Evolutionary conservation across 495 filamentous ascomycete species (phyloP).

Genomic region (Xylaria palmicola): DNA sequence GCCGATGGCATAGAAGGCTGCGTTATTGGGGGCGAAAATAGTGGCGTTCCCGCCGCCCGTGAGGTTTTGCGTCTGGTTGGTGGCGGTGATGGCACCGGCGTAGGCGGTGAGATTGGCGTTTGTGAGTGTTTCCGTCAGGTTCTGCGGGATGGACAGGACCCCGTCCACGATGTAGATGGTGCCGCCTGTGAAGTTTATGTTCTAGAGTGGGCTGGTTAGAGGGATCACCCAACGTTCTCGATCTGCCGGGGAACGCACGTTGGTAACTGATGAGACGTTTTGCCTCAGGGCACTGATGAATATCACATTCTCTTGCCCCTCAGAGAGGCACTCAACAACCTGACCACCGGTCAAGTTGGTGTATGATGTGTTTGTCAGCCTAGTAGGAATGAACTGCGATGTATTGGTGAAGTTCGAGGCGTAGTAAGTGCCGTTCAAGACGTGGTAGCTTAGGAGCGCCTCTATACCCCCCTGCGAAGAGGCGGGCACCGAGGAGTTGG

Average conservation of each 20-base stretch:
- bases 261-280: constrained; percentile 34
- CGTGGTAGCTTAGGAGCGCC: constrained; percentile 63
- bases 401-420: constrained; percentile 42
- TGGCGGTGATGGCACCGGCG: constrained; percentile 52
- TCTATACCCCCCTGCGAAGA: constrained; percentile 39
- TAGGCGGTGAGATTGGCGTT: constrained; percentile 55
- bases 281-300: constrained; percentile 40
- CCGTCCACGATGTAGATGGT: constrained; percentile 65
- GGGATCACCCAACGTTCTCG: neutral
- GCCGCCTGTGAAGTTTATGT: constrained; percentile 62
- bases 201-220: constrained; percentile 27
- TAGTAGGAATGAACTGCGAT: constrained; percentile 54
- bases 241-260: constrained; percentile 24
- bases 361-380: constrained; percentile 51
- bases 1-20: constrained; percentile 60
- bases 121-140: constrained; percentile 49
- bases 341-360: constrained; percentile 46
- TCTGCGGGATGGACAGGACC: constrained; percentile 55
- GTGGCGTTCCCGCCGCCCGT: constrained; percentile 52
- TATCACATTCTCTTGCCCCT: constrained; percentile 29
- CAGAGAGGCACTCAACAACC: constrained; percentile 30
- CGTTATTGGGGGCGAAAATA: constrained; percentile 61
- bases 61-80: constrained; percentile 44
- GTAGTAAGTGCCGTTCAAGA: constrained; percentile 57
- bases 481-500: constrained; percentile 24